Base-by-base conservation (phyloP, 768 basidiomycete genomes). In the Suillus luteus region DNA sequence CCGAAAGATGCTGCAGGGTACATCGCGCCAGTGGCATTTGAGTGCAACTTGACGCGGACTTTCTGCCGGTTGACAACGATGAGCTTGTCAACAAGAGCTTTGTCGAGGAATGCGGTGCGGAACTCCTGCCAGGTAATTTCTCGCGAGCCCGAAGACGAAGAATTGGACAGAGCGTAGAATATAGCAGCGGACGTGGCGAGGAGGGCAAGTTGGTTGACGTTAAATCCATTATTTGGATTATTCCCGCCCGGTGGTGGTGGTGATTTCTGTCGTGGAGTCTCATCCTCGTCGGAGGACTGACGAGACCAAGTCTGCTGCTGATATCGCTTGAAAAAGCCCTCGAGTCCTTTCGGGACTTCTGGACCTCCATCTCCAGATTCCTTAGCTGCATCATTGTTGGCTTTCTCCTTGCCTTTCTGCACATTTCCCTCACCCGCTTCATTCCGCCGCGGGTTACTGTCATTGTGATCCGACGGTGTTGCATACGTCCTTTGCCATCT, bases 101-200 rank as follows among this genome's bases (percentile, higher is more conserved):
- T 95, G 77, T 96, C 91, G 54, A 99, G 89, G 82, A 99, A 94
- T 11, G 95, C 94, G 52, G 93, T 96, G 60, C 95, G 88, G 81
- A 99, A 99, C 77, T 99, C 97, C 78, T 98, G 96, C 96, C 97
- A 99, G 67, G 97, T 99, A 68, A 99, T 99, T 79, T 99, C 97
- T 64, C 91, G 86, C 1, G 90, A 86, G 31, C 79, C 77, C 0
- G 78, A 74, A 5, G 83, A 78, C 0, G 80, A 75, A 44, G 79
- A 80, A 35, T 73, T 72, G 14, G 87, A 83, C 63, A 85, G 80
- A 15, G 85, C 84, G 69, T 89, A 91, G 15, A 90, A 80, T 69
- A 90, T 82, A 70, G 87, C 89, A 24, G 85, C 84, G 37, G 79
- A 73, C 15, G 86, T 81, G 33, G 85, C 83, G 60, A 88, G 79